Conservation (phyloP, 495 filamentous ascomycete species). For the Penicillium cataractarum region DNA sequence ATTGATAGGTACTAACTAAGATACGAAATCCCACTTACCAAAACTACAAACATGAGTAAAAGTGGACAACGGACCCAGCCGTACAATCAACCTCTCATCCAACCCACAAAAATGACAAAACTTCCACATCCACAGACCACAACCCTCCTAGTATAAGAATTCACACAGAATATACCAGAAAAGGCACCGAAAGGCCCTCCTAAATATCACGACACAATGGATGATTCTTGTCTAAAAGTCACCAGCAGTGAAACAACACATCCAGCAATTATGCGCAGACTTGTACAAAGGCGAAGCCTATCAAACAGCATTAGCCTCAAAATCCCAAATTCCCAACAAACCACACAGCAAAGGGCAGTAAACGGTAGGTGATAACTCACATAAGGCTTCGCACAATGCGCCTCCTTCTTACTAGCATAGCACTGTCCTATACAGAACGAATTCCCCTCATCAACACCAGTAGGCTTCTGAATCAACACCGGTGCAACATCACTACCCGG, state of each 20-base stretch:
- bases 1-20: too few species aligned
- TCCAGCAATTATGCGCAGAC: conserved; percentile 20
- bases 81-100: not conserved
- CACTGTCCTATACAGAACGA: conserved; percentile 33
- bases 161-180: not conserved
- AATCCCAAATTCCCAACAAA: not conserved
- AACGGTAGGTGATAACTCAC: conserved; percentile 24
- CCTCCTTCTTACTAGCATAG: conserved; percentile 14
- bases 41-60: not conserved
- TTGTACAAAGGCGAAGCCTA: conserved; percentile 22
- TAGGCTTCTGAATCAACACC: conserved; percentile 2
- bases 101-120: not conserved
- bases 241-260: conserved; percentile 28
- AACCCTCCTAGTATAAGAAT: not conserved
- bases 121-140: not conserved
- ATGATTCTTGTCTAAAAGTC: conserved; percentile 16
- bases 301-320: not conserved
- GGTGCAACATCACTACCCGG: conserved; percentile 25
- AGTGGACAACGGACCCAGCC: not conserved
- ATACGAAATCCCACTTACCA: not conserved
- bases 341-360: not conserved
- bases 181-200: not conserved
- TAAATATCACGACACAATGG: too few species aligned
- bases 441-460: conserved; percentile 32
- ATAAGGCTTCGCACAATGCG: conserved; percentile 24